Base-by-base conservation (phyloP, 1,139 yeast genomes). In the Pneumocystis jirovecii region DNA sequence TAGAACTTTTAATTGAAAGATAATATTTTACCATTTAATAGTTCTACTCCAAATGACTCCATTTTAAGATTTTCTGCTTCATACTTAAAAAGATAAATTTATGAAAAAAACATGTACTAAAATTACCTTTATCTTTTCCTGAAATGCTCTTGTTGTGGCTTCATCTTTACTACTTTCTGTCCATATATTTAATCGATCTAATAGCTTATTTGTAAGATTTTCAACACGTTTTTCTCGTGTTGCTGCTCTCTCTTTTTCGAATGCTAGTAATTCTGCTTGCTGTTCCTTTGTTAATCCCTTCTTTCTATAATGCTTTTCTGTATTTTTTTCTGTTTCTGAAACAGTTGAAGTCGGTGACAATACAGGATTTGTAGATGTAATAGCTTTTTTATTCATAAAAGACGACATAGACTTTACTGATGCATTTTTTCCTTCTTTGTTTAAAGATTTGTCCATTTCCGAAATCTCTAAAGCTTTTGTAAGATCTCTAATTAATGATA, bases 41-140 rank as follows among this genome's bases (percentile, higher is more conserved):
- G 86, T 73, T 91, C 96, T 64, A 90, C 78, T 8, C 97, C 97
- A 77, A 91, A 93, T 64, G 96, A 88, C 76, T 91, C 97, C 87
- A 89, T 85, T 73, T 91, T 91, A 68, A 93, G 81, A 62, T 87
- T 81, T 72, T 90, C 95, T 1, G 96, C 96, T 75, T 91, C 97
- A 61, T 68, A 65, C 63, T 50, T 50, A 50, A 50, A 50, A 21
- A 50, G n/a, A 25, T 50, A 50, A 50, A 25, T 65, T 39, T 15
- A 25, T 17, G 19, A 19, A 25, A 17, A n/a, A 25, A 61, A 31
- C 21, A 34, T 15, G 12, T 61, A 10, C 12, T 15, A 42, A 12
- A 21, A 25, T n/a, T 50, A 50, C 57, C 34, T 81, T 82, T 72
- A 87, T 82, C 74, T 90, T 89, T 65, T 81, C 82, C 68, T 80